phyloP scores from a whole-genome alignment of 2,329 filamentous ascomycete genomes.

The Blastomyces silverae region DNA sequence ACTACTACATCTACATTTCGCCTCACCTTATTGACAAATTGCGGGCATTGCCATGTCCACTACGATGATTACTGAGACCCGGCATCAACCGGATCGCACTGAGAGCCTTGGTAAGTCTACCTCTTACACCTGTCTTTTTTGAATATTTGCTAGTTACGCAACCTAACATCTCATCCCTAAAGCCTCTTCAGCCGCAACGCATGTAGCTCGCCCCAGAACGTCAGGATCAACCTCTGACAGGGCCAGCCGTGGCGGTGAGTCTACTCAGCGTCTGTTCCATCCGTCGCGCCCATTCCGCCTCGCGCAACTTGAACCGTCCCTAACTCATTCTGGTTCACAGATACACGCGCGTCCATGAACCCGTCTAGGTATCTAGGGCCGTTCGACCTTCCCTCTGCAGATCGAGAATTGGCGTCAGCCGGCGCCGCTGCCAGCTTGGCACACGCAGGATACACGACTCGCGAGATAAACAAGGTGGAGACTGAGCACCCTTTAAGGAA shows the following conservation, averaged over 20 bases:
- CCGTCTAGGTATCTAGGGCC: slow-evolving; percentile 45
- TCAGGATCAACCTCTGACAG: not conserved
- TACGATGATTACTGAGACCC: not conserved
- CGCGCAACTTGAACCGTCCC: not conserved
- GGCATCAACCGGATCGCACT: not conserved
- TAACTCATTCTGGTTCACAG: not conserved
- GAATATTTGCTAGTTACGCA: too few relatives aligned
- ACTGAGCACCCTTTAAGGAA: slow-evolving; percentile 52
- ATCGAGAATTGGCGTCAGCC: slow-evolving; percentile 48
- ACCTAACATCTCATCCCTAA: not conserved
- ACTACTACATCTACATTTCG: not conserved
- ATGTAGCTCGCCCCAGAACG: not conserved
- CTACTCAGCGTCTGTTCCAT: not conserved
- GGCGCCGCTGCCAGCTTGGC: slow-evolving; percentile 64
- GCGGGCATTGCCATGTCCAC: not conserved
- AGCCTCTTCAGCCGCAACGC: not conserved
- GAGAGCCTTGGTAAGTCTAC: not conserved
- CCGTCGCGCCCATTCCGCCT: not conserved
- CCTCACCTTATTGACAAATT: not conserved
- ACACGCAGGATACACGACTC: slow-evolving; percentile 58
- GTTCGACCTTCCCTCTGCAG: slow-evolving; percentile 65
- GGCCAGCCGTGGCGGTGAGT: not conserved
- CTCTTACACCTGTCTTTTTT: too few relatives aligned
- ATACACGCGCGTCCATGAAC: not conserved
- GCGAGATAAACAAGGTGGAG: slow-evolving; percentile 53